Base-by-base conservation (phyloP, 177 flowering plant species). In the Vitis hybrid region DNA sequence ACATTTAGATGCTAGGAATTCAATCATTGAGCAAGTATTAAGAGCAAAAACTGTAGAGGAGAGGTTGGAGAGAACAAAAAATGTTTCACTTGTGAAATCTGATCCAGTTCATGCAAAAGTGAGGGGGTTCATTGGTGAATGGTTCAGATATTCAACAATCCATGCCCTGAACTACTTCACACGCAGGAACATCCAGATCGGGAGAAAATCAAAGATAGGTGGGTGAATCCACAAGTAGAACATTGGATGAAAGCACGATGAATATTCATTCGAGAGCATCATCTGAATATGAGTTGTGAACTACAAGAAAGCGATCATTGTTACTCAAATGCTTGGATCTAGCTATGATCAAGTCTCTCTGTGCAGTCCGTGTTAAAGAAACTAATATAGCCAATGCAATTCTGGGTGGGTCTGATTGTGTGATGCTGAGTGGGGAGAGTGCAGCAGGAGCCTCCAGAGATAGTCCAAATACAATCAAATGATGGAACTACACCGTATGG, bases 31-130 rank as follows among this genome's bases (percentile, higher is more conserved):
- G 19, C 19, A 73, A 63, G 16, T 50, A n/a, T 51, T 67, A 32
- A 83, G 87, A 71, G 46, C 80, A 49, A 90, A 81, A 79, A 63
- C 88, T 72, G 74, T 51, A 6, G 91, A 92, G 70, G 89, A 86
- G 66, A 85, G 82, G 76, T 60, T 71, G 18, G 94, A 90, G 70
- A 81, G 81, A 67, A 65, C 79, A 50, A 92, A 92, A 72, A 81
- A 74, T 74, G 66, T 62, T 30, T 62, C 82, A 27, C 75, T 46
- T 68, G 13, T 18, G 56, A 90, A 84, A 40, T 59, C 19, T 19
- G 19, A 19, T 19, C 19, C 1, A 0, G 19, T 19, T 0, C 18
- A 18, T 18, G 18, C 18, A 18, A 18, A 18, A 18, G 18, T 18
- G 1, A 18, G 1, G 18, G 18, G 18, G 1, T 18, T 18, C 18